Evolutionary conservation across 805 yeast genomes (phyloP).

Genomic region (Hanseniaspora opuntiae): DNA sequence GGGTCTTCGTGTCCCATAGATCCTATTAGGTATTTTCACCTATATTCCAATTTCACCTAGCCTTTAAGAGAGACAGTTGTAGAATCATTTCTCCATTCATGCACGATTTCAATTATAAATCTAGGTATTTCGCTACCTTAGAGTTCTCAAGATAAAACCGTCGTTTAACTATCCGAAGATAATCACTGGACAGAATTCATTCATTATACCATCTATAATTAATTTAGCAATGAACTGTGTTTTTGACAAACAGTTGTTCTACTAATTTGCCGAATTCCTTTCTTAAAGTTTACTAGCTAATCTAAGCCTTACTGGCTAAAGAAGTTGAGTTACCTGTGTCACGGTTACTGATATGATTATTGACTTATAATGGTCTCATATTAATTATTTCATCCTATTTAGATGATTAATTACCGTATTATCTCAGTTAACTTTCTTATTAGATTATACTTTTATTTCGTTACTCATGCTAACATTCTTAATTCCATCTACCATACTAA

Average conservation of each 20-base stretch:
- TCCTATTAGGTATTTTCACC: conserved; percentile 5
- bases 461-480: conserved; percentile 5
- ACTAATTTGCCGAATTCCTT: conserved; percentile 1
- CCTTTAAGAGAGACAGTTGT: not conserved
- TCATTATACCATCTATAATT: conserved; percentile 1
- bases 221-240: conserved; percentile 4
- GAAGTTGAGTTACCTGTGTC: not conserved
- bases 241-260: conserved; percentile 4
- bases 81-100: conserved; percentile 3
- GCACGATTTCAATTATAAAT: conserved; percentile 6
- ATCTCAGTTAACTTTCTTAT: conserved; percentile 1
- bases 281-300: not conserved
- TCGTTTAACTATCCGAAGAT: not conserved
- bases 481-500: not conserved
- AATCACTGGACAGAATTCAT: conserved; percentile 5
- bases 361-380: not conserved
- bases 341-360: not conserved
- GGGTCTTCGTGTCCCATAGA: conserved; percentile 6
- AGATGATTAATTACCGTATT: not conserved
- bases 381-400: not conserved
- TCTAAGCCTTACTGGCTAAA: not conserved
- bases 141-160: conserved; percentile 3
- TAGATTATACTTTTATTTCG: not conserved
- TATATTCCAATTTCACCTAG: conserved; percentile 2
- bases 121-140: conserved; percentile 6